Evolutionary conservation across 1,284 basidiomycete genomes (phyloP).

Genomic region (Apiotrichum sp.): DNA sequence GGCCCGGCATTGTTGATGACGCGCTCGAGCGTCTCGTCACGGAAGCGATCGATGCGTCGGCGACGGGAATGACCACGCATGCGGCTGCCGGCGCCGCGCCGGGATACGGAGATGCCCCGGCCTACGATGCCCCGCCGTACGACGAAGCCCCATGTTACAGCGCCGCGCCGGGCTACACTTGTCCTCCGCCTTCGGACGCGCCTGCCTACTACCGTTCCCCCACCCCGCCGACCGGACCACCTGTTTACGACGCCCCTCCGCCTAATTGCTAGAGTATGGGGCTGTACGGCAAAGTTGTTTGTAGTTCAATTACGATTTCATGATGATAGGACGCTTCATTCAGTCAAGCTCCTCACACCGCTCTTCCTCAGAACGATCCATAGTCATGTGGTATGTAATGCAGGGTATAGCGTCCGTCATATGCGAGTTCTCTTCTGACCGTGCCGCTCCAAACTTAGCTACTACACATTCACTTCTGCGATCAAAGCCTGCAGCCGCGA

Average conservation of each 20-base stretch:
- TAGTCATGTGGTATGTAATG: conserved; percentile 7
- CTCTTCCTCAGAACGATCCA: neutral
- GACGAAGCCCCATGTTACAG: neutral
- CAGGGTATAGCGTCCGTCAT: conserved; percentile 5
- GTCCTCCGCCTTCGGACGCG: neutral
- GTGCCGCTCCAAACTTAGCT: neutral
- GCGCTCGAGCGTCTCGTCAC: neutral
- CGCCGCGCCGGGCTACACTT: neutral
- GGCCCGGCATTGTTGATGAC: neutral
- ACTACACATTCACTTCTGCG: conserved; percentile 22
- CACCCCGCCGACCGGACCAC: no score
- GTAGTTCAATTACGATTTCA: no score
- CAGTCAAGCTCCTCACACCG: neutral
- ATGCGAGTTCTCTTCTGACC: neutral
- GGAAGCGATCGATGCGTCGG: neutral
- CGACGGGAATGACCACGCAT: neutral
- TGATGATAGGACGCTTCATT: no score
- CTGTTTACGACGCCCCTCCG: neutral
- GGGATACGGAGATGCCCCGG: neutral
- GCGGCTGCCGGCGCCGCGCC: neutral
- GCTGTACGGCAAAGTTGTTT: no score
- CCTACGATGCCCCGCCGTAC: neutral
- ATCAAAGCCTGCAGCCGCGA: conserved; percentile 50
- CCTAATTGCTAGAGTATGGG: no score
- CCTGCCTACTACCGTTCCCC: neutral